Conservation (phyloP, 768 basidiomycete genomes). For the Auriscalpium orientale region DNA sequence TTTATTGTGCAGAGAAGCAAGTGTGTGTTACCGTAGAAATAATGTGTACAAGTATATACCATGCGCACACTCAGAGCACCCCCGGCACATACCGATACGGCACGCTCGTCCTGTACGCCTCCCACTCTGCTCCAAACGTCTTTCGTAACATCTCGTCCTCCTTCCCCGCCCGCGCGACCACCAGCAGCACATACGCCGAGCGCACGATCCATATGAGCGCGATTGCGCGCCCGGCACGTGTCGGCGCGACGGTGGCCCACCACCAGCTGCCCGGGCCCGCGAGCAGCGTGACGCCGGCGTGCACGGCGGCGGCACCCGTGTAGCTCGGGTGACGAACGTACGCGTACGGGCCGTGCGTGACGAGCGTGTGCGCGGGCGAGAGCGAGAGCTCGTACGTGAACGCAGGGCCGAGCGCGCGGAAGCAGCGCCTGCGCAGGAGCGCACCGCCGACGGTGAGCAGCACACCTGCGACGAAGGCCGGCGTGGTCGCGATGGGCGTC, state of each 20-base stretch:
- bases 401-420: conserved; percentile 18
- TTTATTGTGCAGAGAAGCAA: too few relatives aligned
- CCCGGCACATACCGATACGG: background rate
- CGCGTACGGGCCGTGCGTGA: conserved; percentile 23
- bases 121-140: conserved; percentile 1
- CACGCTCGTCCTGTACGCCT: background rate
- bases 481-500: conserved; percentile 5
- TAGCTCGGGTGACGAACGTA: conserved; percentile 24
- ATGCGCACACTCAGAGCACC: background rate
- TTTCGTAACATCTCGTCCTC: conserved; percentile 2
- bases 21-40: too few relatives aligned
- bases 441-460: conserved; percentile 7
- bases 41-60: background rate
- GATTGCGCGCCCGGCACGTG: conserved; percentile 3
- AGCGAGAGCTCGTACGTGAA: conserved; percentile 25
- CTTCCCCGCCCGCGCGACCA: background rate
- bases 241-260: conserved; percentile 8
- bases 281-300: conserved; percentile 5
- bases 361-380: conserved; percentile 18
- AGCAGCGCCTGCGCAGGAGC: conserved; percentile 13
- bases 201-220: background rate
- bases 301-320: conserved; percentile 6
- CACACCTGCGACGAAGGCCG: conserved; percentile 11
- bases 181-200: background rate
- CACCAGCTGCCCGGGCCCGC: conserved; percentile 11